These are phyloP conservation scores for Penicillium riverlandense DNA, from an alignment of 495 filamentous ascomycete species.

Conservation along the genomic window DNA sequence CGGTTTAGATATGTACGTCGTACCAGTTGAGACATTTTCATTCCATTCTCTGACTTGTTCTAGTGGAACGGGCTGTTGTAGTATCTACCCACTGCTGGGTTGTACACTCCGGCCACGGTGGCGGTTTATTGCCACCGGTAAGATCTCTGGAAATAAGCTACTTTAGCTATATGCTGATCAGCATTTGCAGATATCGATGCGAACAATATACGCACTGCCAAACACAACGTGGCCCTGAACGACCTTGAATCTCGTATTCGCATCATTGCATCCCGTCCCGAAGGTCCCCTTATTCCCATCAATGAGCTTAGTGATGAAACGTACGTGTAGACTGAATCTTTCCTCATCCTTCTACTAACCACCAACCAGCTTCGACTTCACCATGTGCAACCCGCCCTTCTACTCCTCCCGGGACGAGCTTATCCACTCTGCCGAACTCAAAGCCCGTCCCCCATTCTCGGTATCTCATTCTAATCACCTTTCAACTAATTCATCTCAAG, in stretches of 20 bases:
- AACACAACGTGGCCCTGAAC: slow-evolving; percentile 57
- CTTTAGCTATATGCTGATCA: slow-evolving; percentile 1
- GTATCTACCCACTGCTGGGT: slow-evolving; percentile 86
- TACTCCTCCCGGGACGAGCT: slow-evolving; percentile 70
- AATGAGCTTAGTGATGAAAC: slow-evolving; percentile 40
- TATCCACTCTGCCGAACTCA: slow-evolving; percentile 52
- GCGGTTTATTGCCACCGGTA: slow-evolving; percentile 67
- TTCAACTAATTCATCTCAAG: neutral
- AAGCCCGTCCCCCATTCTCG: slow-evolving; percentile 61
- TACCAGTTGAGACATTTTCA: neutral
- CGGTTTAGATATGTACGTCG: slow-evolving; percentile 68
- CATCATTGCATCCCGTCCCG: slow-evolving; percentile 45
- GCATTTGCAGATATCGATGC: slow-evolving; percentile 62
- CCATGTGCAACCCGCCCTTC: slow-evolving; percentile 94
- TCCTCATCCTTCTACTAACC: neutral
- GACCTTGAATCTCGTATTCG: slow-evolving; percentile 56
- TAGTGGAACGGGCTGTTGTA: slow-evolving; percentile 79
- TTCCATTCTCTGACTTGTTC: slow-evolving; percentile 2
- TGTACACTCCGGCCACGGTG: slow-evolving; percentile 59
- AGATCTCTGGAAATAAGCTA: neutral
- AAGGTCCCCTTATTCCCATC: slow-evolving; percentile 52
- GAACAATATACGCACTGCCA: slow-evolving; percentile 57
- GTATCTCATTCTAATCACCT: slow-evolving; percentile 17
- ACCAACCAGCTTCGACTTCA: slow-evolving; percentile 63
- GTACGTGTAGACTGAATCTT: slow-evolving; percentile 17